phyloP scores from a whole-genome alignment of 1,139 yeast species.

The Taphrina confusa region DNA sequence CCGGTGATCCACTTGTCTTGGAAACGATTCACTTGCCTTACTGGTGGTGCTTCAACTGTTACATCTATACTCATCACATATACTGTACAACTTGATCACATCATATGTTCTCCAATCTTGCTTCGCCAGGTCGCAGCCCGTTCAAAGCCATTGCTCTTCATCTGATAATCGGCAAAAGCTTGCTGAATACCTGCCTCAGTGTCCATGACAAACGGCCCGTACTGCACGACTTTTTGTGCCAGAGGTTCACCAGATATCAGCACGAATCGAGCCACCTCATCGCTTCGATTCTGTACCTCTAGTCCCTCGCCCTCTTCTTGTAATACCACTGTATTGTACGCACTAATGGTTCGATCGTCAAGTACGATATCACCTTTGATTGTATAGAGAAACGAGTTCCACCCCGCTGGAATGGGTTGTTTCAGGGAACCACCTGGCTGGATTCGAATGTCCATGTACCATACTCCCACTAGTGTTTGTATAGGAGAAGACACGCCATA shows the following conservation, averaged over 20 bases:
- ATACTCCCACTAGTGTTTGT: slow-evolving; percentile 41
- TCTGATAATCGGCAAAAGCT: slow-evolving; percentile 71
- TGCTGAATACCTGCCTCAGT: slow-evolving; percentile 61
- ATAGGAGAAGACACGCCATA: slow-evolving; percentile 66
- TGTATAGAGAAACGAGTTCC: slow-evolving; percentile 73
- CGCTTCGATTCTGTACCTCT: slow-evolving; percentile 39
- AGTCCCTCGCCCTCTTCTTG: slow-evolving; percentile 63
- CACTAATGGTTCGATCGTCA: slow-evolving; percentile 52
- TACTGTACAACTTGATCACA: too few relatives aligned
- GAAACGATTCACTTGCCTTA: too few relatives aligned
- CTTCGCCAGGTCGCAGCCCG: slow-evolving; percentile 67
- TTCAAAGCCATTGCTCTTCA: slow-evolving; percentile 72
- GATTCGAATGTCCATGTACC: slow-evolving; percentile 67
- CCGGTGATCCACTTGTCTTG: too few relatives aligned
- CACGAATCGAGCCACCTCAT: slow-evolving; percentile 57
- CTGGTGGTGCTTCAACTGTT: too few relatives aligned
- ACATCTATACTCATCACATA: too few relatives aligned
- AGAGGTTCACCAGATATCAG: slow-evolving; percentile 75
- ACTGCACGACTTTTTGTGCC: slow-evolving; percentile 77
- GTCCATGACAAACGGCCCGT: slow-evolving; percentile 86
- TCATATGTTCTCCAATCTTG: slow-evolving; percentile 53
- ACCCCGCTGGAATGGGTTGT: slow-evolving; percentile 63
- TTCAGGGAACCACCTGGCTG: slow-evolving; percentile 67
- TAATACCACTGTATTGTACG: slow-evolving; percentile 63
- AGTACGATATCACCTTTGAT: slow-evolving; percentile 63